Evolutionary conservation across 352 stramenopile species (phyloP), one percentile per base, ranked within the genome.

Genomic region (Elongisporangium anandrum): DNA sequence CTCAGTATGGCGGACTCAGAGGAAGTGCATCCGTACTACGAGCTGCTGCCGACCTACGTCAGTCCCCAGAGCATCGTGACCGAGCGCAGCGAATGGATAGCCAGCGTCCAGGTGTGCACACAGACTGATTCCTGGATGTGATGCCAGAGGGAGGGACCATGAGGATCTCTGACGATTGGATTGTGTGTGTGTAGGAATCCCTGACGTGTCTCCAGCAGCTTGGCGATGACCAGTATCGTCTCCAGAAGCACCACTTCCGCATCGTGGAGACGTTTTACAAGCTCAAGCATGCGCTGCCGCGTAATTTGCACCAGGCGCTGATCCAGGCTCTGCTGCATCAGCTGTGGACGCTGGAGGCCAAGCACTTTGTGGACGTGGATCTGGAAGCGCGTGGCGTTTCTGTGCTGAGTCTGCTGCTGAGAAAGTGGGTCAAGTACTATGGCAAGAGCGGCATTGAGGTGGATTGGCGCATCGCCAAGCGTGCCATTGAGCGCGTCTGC

Each of bases 211-310:
- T 91, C 16, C 54, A 70, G 22, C 65, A 58, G 26, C 57, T 87
- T 12, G 52, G 60, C 0, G 59, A 60, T 22, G 65, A 17, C 0
- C 8, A 39, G n/a, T 22, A 52, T n/a, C 38, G 53, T 22, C 63
- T 91, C 4, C 68, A 84, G 57, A 84, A 79, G 34, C 78, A 66
- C 23, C 82, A 92, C 54, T 88, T 90, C 50, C 80, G 78, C 52
- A 66, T 58, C 21, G 23, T 92, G 2, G 69, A 84, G 39, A 90
- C 70, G 50, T 66, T 85, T 19, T 84, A 80, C 68, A 76, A 79
- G 49, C 67, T 90, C 56, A 92, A 92, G 58, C 75, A 90, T 56
- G 65, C 65, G 54, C 60, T 92, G 52, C 72, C 78, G 2, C 54
- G 61, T 34, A 2, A 57, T 20, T 45, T 89, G 45, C 78, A 87